Evolutionary conservation across 225 moss, liverwort and hornwort genomes (phyloP).

Genomic region (Lunularia cruciata): DNA sequence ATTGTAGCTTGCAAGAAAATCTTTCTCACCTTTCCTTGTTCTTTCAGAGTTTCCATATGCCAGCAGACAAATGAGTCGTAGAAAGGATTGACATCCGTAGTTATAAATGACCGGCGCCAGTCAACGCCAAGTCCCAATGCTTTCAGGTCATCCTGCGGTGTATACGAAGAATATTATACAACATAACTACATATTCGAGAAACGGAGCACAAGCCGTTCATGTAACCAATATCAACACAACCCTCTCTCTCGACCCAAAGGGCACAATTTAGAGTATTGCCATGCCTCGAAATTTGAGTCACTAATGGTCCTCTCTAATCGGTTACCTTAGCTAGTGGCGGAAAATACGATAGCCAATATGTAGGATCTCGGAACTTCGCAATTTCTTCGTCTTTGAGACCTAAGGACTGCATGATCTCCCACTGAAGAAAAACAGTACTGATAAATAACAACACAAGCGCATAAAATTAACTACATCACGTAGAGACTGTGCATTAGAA

Average conservation of each 20-base stretch:
- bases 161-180: background rate
- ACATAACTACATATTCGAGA: background rate
- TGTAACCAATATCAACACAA: background rate
- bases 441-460: too few species aligned
- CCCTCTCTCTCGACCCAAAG: background rate
- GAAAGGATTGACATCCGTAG: conserved; percentile 87
- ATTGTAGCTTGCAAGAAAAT: too few species aligned
- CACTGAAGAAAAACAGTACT: conserved; percentile 53
- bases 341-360: conserved; percentile 82
- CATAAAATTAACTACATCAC: background rate
- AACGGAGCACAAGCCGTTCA: too few species aligned
- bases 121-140: conserved; percentile 76
- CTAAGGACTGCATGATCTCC: conserved; percentile 96
- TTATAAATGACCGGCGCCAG: conserved; percentile 97
- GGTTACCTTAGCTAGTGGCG: conserved; percentile 59
- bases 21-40: conserved; percentile 60
- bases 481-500: too few species aligned
- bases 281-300: too few species aligned
- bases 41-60: conserved; percentile 75
- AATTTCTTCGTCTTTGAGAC: conserved; percentile 68
- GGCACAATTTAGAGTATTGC: too few species aligned
- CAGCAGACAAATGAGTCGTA: conserved; percentile 94
- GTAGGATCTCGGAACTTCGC: conserved; percentile 65
- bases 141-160: conserved; percentile 61
- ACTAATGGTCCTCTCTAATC: too few species aligned